Conservation (phyloP, 2,329 filamentous ascomycete genomes). For the Claviceps sp. region DNA sequence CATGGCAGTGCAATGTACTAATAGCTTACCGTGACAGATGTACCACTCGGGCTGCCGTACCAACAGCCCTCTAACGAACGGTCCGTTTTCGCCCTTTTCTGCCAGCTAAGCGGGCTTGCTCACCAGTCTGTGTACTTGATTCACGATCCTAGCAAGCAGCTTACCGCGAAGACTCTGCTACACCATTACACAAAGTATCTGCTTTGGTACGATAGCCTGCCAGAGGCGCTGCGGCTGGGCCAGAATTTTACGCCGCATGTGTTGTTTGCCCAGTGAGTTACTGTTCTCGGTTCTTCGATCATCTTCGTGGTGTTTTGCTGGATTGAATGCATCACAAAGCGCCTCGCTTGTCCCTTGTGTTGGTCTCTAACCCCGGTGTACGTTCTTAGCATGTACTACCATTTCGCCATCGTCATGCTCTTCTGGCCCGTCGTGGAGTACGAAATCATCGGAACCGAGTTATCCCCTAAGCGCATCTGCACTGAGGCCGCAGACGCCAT, state of each 20-base stretch:
- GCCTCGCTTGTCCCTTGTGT: background rate
- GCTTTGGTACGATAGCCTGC: conserved; percentile 56
- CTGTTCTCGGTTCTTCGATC: too few relatives aligned
- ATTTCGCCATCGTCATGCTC: conserved; percentile 52
- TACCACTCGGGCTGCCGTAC: conserved; percentile 36
- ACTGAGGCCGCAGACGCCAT: conserved; percentile 45
- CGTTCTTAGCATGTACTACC: conserved; percentile 49
- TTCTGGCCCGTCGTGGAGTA: conserved; percentile 58
- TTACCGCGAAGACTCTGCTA: conserved; percentile 49
- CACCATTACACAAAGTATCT: conserved; percentile 54
- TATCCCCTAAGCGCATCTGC: conserved; percentile 53
- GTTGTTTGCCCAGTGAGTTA: conserved; percentile 56
- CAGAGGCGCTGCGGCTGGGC: conserved; percentile 46
- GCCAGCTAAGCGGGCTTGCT: conserved; percentile 57
- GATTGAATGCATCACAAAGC: too few relatives aligned
- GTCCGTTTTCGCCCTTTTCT: conserved; percentile 55
- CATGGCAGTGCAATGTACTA: background rate
- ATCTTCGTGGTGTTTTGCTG: too few relatives aligned
- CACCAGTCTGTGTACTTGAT: conserved; percentile 57
- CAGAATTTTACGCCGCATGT: conserved; percentile 60
- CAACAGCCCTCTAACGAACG: conserved; percentile 53
- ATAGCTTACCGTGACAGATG: conserved; percentile 20
- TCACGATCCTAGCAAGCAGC: conserved; percentile 50
- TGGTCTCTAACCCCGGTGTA: background rate
- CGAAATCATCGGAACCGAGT: conserved; percentile 45